Conservation (phyloP, 2,329 filamentous ascomycete genomes). For the Onygena corvina region DNA sequence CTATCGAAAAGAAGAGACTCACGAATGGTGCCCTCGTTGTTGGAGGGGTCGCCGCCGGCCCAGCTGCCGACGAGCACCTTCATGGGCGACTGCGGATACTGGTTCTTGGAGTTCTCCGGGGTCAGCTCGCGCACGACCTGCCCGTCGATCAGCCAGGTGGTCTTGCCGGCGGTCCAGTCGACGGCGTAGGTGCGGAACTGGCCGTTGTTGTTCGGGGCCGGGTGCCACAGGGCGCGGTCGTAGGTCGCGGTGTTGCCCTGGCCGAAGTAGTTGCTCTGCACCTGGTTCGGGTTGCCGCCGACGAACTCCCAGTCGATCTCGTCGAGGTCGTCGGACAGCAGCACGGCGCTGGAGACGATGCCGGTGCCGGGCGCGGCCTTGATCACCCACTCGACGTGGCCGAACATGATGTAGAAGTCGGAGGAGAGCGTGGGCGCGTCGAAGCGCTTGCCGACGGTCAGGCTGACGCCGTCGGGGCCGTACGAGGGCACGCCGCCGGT, state of each 20-base stretch:
- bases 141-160: slow-evolving; percentile 77
- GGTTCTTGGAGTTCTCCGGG: slow-evolving; percentile 50
- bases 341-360: slow-evolving; percentile 83
- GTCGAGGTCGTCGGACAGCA: slow-evolving; percentile 83
- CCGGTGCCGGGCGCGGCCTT: slow-evolving; percentile 78
- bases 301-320: slow-evolving; percentile 98
- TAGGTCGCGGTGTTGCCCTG: slow-evolving; percentile 78
- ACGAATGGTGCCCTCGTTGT: slow-evolving; percentile 65
- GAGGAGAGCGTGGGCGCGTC: slow-evolving; percentile 78
- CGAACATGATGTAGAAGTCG: slow-evolving; percentile 99
- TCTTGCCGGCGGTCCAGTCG: slow-evolving; percentile 77
- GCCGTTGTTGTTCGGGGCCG: slow-evolving; percentile 54
- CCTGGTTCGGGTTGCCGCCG: slow-evolving; percentile 59
- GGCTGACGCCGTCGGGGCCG: slow-evolving; percentile 61
- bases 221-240: slow-evolving; percentile 74
- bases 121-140: slow-evolving; percentile 64
- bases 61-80: slow-evolving; percentile 84
- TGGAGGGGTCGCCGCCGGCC: slow-evolving; percentile 77
- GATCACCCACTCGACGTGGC: slow-evolving; percentile 72
- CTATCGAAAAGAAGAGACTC: slow-evolving; percentile 18
- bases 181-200: slow-evolving; percentile 76
- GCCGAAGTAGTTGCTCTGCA: slow-evolving; percentile 97
- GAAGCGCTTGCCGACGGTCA: slow-evolving; percentile 65
- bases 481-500: slow-evolving; percentile 61
- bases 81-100: slow-evolving; percentile 95